Base-by-base conservation (phyloP, 1,284 basidiomycete species). In the Trametes sp. region DNA sequence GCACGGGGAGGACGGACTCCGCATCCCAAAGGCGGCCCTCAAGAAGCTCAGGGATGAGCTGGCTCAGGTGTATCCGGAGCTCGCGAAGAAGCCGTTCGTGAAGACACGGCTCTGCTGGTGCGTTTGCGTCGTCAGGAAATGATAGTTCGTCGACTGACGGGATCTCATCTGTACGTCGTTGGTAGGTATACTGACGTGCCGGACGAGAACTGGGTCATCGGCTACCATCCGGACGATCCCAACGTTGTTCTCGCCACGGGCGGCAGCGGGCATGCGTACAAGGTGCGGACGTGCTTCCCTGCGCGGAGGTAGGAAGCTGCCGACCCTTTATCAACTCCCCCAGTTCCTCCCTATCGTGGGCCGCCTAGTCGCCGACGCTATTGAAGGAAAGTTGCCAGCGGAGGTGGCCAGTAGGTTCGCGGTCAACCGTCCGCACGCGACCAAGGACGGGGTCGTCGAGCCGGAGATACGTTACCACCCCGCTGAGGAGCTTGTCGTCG, bases 341-440 rank as follows among this genome's bases (percentile, higher is more conserved):
- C 19, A 93, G 89, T 96, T 96, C 79, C 81, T 96, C 9, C 94
- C 95, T 13, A 87, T 87, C 38, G 84, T 98, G 58, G 95, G 95
- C 13, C 77, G 84, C 10, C 79, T 96, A 28, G 87, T 96, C 16
- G 87, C 83, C 11, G 88, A 91, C 65, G 81, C 87, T 1, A 81
- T 96, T 29, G 84, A 94, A 74, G 85, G 84, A 1, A 87, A 78
- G 51, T 77, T 92, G 16, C 80, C 85, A 4, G 73, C 81, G 3
- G 76, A 78, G 2, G 73, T 88, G 13, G 79, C 77, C 0, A 72
- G 76, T 41, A 88, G 86, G 65, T 90, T 90, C 71, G 78, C 87
- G 0, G 77, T 88, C 53, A 74, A 80, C 28, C 79, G 85, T 9
- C 63, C 70, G 9, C 63, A 70, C 2, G 71, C 23, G 13, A 41